These are phyloP conservation scores for Colletotrichum melonis DNA, from an alignment of 2,329 filamentous ascomycete species.

Conservation along the genomic window DNA sequence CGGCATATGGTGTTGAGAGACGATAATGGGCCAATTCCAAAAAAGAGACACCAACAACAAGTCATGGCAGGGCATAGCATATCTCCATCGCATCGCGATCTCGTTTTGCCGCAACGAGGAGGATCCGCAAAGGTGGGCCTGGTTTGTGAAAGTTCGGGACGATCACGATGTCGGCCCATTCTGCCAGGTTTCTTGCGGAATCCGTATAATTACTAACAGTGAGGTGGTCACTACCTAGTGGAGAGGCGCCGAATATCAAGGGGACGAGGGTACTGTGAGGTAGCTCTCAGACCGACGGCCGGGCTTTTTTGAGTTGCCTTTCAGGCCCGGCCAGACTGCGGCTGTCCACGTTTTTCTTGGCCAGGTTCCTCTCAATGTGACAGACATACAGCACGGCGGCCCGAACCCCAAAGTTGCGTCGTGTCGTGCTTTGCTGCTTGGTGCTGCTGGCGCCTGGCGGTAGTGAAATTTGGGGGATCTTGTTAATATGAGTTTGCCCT, in stretches of 20 bases:
- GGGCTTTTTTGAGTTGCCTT: background rate
- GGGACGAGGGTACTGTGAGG: background rate
- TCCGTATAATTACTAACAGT: background rate
- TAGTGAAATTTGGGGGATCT: background rate
- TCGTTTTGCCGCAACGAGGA: background rate
- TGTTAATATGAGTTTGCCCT: background rate
- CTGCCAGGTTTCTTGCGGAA: background rate
- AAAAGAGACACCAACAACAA: background rate
- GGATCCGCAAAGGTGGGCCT: constrained; percentile 12
- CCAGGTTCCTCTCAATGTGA: background rate
- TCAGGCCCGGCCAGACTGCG: background rate
- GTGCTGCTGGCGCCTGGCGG: too few relatives aligned
- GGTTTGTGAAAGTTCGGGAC: constrained; percentile 26
- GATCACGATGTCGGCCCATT: constrained; percentile 30
- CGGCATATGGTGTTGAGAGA: background rate
- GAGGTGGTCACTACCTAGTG: too few relatives aligned
- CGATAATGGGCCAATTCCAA: background rate
- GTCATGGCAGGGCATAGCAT: background rate
- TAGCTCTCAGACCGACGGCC: background rate
- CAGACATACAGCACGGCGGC: background rate
- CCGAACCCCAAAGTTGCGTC: background rate
- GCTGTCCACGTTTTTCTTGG: background rate
- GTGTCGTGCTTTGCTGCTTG: background rate
- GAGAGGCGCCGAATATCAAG: background rate
- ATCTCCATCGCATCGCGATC: background rate